Percentiles rank a stretch among this genome's conserved stretches.
phyloP scores from a whole-genome alignment of 495 filamentous ascomycete genomes.

The Hypoxylon intermedium region DNA sequence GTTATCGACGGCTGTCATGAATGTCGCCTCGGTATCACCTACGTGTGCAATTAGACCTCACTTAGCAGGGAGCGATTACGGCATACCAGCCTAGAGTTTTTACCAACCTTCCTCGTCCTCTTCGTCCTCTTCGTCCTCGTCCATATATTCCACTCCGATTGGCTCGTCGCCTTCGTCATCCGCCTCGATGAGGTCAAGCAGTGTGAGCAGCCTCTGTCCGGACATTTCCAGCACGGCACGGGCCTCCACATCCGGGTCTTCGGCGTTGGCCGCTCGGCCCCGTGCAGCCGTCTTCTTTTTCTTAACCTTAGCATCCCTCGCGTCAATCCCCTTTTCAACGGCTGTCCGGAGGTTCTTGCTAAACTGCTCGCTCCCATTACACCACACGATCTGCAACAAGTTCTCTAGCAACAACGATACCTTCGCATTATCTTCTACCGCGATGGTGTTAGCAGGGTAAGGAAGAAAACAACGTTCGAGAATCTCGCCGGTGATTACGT shows the following conservation, averaged over 20 bases:
- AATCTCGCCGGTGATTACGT: constrained; percentile 62
- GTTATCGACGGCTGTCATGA: constrained; percentile 28
- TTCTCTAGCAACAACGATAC: constrained; percentile 78
- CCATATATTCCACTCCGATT: constrained; percentile 32
- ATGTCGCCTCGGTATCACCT: constrained; percentile 25
- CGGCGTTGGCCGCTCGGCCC: constrained; percentile 46
- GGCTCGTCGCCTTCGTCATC: constrained; percentile 38
- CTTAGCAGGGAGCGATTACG: too few relatives aligned
- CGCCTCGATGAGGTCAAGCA: constrained; percentile 43
- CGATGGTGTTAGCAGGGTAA: constrained; percentile 68
- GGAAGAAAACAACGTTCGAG: constrained; percentile 76
- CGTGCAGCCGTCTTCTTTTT: constrained; percentile 52
- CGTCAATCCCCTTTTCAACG: constrained; percentile 68
- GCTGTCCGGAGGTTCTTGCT: constrained; percentile 57
- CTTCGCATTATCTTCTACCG: constrained; percentile 77
- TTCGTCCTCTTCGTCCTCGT: constrained; percentile 23
- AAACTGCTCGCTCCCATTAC: constrained; percentile 49
- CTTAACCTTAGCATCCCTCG: constrained; percentile 61
- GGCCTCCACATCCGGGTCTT: constrained; percentile 43
- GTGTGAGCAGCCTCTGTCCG: constrained; percentile 46
- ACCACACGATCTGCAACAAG: constrained; percentile 66
- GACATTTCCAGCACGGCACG: constrained; percentile 46
- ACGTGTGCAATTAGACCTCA: not conserved
- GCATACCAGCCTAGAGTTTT: too few relatives aligned
- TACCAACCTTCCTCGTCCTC: constrained; percentile 22